phyloP scores from a whole-genome alignment of 106 monocot genomes.

The Acanthochlamys bracteata region DNA sequence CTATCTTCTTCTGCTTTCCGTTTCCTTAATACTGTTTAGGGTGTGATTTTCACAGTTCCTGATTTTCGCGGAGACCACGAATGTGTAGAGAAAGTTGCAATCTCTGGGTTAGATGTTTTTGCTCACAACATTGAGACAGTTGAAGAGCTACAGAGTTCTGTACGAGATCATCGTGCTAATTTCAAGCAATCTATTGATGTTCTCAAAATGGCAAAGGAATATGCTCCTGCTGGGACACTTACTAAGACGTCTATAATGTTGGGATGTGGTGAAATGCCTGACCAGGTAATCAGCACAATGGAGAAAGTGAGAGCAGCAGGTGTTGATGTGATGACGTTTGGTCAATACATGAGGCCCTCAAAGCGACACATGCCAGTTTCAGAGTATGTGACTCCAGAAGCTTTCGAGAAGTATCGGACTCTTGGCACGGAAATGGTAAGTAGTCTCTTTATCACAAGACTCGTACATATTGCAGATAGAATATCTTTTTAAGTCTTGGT shows the following conservation, averaged over 20 bases:
- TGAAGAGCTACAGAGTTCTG: constrained; percentile 10
- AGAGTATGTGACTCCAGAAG: constrained; percentile 12
- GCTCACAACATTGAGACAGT: constrained; percentile 15
- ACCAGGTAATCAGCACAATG: constrained; percentile 13
- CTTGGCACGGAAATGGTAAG: constrained; percentile 14
- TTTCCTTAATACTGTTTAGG: not conserved
- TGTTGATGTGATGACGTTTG: constrained; percentile 13
- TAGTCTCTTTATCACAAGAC: not conserved
- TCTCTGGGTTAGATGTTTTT: constrained; percentile 15
- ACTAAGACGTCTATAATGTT: constrained; percentile 16
- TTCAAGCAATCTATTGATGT: constrained; percentile 13
- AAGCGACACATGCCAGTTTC: constrained; percentile 14
- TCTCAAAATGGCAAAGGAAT: constrained; percentile 14
- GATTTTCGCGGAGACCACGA: constrained; percentile 10
- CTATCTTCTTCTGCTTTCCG: not conserved
- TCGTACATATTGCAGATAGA: not conserved
- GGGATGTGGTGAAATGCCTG: constrained; percentile 14
- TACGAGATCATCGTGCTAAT: constrained; percentile 14
- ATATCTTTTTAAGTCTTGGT: too few relatives aligned
- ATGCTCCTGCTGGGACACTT: constrained; percentile 9
- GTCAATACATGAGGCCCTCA: constrained; percentile 14
- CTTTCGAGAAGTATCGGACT: constrained; percentile 8
- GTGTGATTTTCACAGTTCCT: constrained; percentile 3
- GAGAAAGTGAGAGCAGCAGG: constrained; percentile 15
- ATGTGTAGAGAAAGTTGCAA: constrained; percentile 14